These are phyloP conservation scores for Usnea hakonensis DNA, from an alignment of 495 filamentous ascomycete genomes.

Conservation along the genomic window DNA sequence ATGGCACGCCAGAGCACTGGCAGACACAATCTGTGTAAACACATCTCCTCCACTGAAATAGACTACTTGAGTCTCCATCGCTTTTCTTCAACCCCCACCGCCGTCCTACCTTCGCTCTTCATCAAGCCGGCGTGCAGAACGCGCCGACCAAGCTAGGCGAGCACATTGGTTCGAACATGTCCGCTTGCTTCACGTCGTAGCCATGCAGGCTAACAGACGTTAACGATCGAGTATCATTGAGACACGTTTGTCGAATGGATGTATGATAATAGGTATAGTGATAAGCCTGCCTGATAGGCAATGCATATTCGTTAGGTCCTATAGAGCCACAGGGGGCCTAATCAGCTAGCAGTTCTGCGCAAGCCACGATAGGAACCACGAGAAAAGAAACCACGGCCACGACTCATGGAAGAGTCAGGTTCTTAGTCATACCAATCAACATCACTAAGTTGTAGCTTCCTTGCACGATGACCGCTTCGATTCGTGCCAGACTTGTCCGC, in stretches of 20 bases:
- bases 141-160: not conserved
- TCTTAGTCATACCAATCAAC: constrained; percentile 79
- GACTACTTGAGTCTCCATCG: not conserved
- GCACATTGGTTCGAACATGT: not conserved
- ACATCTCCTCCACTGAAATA: not conserved
- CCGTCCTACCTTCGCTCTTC: not conserved
- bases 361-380: constrained; percentile 6
- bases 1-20: constrained; percentile 2
- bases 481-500: constrained; percentile 63
- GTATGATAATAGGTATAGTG: not conserved
- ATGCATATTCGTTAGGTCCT: constrained; percentile 19
- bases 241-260: not conserved
- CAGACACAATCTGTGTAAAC: not conserved
- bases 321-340: constrained; percentile 8
- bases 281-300: not conserved
- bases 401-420: constrained; percentile 16
- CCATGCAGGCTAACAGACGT: not conserved
- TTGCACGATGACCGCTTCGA: constrained; percentile 70
- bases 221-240: not conserved
- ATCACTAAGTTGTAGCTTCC: constrained; percentile 90
- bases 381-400: constrained; percentile 1
- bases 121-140: not conserved
- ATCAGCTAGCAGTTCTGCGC: constrained; percentile 17
- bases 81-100: not conserved
- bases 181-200: not conserved